Conservation (phyloP, 225 moss, liverwort and hornwort genomes). For the Anthoceros angustus region DNA sequence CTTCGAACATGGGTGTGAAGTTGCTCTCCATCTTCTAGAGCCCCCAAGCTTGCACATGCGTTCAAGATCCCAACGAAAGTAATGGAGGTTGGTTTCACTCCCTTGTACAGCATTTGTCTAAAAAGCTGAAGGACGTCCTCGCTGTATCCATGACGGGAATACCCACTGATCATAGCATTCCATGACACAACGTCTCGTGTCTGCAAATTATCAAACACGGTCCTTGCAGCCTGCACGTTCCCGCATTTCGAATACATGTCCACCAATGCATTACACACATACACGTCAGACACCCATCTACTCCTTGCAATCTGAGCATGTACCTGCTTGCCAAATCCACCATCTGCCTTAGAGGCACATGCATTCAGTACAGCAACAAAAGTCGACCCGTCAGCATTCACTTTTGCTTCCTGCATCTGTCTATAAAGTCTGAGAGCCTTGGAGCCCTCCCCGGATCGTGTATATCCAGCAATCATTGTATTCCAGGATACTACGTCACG, state of each 20-base stretch:
- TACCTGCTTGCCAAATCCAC: background rate
- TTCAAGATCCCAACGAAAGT: constrained; percentile 26
- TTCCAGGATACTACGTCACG: constrained; percentile 8
- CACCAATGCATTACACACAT: background rate
- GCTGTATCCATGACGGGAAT: constrained; percentile 1
- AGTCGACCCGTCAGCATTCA: background rate
- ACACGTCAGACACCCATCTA: background rate
- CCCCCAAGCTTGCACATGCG: constrained; percentile 12
- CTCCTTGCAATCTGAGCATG: background rate
- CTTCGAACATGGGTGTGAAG: constrained; percentile 16
- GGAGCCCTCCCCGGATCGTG: background rate
- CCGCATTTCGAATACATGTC: constrained; percentile 7
- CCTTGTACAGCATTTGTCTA: constrained; percentile 13
- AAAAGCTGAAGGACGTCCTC: constrained; percentile 17
- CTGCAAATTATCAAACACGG: constrained; percentile 5
- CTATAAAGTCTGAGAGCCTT: constrained; percentile 5
- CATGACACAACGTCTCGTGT: constrained; percentile 6
- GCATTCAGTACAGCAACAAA: constrained; percentile 5
- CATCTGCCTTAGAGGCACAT: constrained; percentile 1
- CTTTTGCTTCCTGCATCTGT: background rate
- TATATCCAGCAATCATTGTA: constrained; percentile 4
- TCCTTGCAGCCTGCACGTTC: constrained; percentile 6
- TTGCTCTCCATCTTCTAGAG: constrained; percentile 14
- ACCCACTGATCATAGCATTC: constrained; percentile 8
- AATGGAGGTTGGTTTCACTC: constrained; percentile 12